Percentiles rank a stretch among this genome's conserved stretches.
phyloP scores from a whole-genome alignment of 345 rosid genomes.

The Laguncularia racemosa region DNA sequence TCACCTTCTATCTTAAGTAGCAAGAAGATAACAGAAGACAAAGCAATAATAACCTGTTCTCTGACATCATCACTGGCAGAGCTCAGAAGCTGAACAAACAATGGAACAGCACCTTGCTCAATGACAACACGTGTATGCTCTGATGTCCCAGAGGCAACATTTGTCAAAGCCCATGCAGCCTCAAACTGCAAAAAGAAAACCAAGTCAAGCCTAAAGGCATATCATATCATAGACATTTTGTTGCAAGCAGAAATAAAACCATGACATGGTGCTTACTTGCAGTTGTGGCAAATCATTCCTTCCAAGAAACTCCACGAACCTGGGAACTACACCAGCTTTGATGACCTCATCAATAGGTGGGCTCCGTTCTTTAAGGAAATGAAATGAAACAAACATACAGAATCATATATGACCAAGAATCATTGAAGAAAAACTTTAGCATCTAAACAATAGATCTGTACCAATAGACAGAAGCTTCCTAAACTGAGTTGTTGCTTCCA shows the following conservation, averaged over 20 bases:
- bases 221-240: background rate
- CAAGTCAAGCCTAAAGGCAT: background rate
- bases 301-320: slow-evolving; percentile 74
- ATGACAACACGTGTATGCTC: slow-evolving; percentile 80
- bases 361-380: slow-evolving; percentile 44
- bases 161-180: slow-evolving; percentile 92
- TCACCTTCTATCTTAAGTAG: background rate
- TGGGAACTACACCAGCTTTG: slow-evolving; percentile 68
- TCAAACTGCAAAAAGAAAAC: slow-evolving; percentile 49
- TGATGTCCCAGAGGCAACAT: slow-evolving; percentile 84
- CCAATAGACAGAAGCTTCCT: slow-evolving; percentile 80
- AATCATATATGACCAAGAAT: background rate
- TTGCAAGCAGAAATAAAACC: background rate
- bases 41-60: slow-evolving; percentile 53
- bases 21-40: background rate
- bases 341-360: slow-evolving; percentile 92
- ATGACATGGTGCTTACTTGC: slow-evolving; percentile 33
- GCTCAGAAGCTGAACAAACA: slow-evolving; percentile 73
- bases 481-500: slow-evolving; percentile 77
- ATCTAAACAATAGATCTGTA: slow-evolving; percentile 4
- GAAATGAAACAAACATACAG: background rate
- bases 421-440: background rate
- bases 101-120: slow-evolving; percentile 73
- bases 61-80: slow-evolving; percentile 80
- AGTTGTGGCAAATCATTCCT: slow-evolving; percentile 70